A percentile compares a stretch with the other conserved stretches of the same genome.
phyloP scores from a whole-genome alignment of 1,284 basidiomycete genomes.

The Neotropicomus parvogracilis region DNA sequence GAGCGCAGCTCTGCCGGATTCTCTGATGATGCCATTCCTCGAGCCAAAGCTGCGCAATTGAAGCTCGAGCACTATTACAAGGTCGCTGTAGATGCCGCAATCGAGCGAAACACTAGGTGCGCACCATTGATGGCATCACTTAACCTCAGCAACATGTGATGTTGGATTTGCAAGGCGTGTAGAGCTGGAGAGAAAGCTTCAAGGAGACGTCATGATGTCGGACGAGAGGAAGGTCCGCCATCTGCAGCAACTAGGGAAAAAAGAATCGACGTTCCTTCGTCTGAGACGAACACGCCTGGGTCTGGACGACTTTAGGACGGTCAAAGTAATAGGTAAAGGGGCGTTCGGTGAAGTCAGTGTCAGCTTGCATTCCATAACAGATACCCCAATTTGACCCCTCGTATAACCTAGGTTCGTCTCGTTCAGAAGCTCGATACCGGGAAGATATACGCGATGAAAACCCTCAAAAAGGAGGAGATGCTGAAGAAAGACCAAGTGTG shows the following conservation, averaged over 20 bases:
- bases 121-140: constrained; percentile 15
- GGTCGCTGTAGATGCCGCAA: constrained; percentile 86
- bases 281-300: constrained; percentile 83
- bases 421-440: constrained; percentile 97
- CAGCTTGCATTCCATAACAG: background rate
- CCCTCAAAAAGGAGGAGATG: constrained; percentile 97
- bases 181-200: constrained; percentile 78
- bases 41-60: constrained; percentile 84
- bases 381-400: constrained; percentile 58
- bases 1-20: constrained; percentile 69
- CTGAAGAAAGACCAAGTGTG: constrained; percentile 95
- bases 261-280: constrained; percentile 80
- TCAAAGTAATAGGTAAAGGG: constrained; percentile 94
- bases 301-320: constrained; percentile 83
- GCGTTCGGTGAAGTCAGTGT: constrained; percentile 82
- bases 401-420: constrained; percentile 72
- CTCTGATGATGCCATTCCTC: constrained; percentile 70
- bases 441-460: constrained; percentile 99
- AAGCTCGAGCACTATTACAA: constrained; percentile 93
- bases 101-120: constrained; percentile 83
- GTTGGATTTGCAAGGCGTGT: constrained; percentile 56
- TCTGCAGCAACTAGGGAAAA: constrained; percentile 75
- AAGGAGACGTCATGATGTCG: constrained; percentile 56
- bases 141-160: constrained; percentile 4
- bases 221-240: constrained; percentile 82